Percentiles rank a stretch among this genome's conserved stretches.
These are phyloP conservation scores for Tolypocladium tundrense DNA, from an alignment of 2,329 filamentous ascomycete genomes.

Conservation along the genomic window DNA sequence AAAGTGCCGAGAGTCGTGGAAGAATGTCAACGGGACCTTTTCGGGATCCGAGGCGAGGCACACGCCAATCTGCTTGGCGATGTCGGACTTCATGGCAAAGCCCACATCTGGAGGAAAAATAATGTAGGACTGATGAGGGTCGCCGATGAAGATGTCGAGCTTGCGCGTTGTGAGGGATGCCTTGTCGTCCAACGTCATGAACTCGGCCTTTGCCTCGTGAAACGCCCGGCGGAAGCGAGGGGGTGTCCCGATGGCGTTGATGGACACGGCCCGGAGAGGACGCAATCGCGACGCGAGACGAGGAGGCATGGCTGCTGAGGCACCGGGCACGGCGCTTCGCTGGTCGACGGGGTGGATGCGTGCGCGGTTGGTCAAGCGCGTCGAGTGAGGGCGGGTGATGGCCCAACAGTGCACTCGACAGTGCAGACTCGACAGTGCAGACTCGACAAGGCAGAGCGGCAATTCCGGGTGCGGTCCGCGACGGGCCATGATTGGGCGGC, in stretches of 20 bases:
- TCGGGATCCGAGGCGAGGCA: neutral
- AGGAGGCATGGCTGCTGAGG: neutral
- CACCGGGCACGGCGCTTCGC: too few species aligned
- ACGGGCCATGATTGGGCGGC: too few species aligned
- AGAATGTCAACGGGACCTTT: neutral
- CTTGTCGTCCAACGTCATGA: conserved; percentile 1
- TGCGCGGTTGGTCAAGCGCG: too few species aligned
- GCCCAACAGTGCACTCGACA: too few species aligned
- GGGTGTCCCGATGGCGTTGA: neutral
- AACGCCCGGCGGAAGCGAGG: conserved; percentile 1
- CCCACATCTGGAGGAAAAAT: neutral
- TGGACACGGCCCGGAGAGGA: neutral
- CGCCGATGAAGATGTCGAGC: conserved; percentile 4
- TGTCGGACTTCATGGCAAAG: neutral
- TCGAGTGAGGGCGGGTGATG: too few species aligned
- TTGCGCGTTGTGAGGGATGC: conserved; percentile 4
- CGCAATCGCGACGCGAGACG: neutral
- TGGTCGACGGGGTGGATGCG: too few species aligned
- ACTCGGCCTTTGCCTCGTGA: conserved; percentile 7
- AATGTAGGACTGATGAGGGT: neutral
- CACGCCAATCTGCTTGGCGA: neutral
- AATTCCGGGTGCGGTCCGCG: too few species aligned
- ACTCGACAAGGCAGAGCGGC: too few species aligned
- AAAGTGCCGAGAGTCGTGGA: neutral
- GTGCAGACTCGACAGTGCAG: too few species aligned